phyloP scores from a whole-genome alignment of 2,329 filamentous ascomycete genomes.

The Cylindrodendrum hubeiense region DNA sequence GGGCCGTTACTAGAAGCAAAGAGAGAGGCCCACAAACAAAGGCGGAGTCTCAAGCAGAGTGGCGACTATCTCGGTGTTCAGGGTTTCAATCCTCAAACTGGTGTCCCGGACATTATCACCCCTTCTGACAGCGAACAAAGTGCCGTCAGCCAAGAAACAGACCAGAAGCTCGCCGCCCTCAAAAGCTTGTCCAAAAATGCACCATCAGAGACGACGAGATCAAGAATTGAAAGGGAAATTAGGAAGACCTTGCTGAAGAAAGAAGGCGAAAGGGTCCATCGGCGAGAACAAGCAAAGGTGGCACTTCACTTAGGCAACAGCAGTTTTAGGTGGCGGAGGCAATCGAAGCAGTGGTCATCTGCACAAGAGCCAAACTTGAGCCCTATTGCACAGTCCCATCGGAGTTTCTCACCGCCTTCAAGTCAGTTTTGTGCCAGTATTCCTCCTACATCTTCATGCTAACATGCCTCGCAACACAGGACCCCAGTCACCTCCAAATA shows the following conservation, averaged over 20 bases:
- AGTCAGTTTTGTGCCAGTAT: conserved; percentile 39
- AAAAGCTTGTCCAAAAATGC: conserved; percentile 50
- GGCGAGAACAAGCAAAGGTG: conserved; percentile 57
- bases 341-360: conserved; percentile 64
- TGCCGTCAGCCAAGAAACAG: conserved; percentile 46
- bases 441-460: conserved; percentile 12
- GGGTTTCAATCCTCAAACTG: conserved; percentile 69
- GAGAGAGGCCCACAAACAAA: conserved; percentile 49
- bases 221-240: conserved; percentile 61
- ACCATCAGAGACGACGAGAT: conserved; percentile 54
- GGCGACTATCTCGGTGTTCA: conserved; percentile 71
- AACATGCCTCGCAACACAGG: conserved; percentile 23
- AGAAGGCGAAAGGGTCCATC: conserved; percentile 56
- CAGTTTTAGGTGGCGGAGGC: conserved; percentile 59
- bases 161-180: conserved; percentile 49
- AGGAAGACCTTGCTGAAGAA: conserved; percentile 43
- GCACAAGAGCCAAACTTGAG: conserved; percentile 62
- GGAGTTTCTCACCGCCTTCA: conserved; percentile 37
- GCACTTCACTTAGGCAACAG: conserved; percentile 42
- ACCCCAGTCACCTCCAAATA: conserved; percentile 12
- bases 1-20: conserved; percentile 46
- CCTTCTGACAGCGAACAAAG: conserved; percentile 61
- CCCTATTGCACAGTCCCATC: conserved; percentile 60
- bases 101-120: conserved; percentile 64
- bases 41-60: conserved; percentile 63